phyloP scores from a whole-genome alignment of 768 basidiomycete species.

The Macrolepiota dolichaula region DNA sequence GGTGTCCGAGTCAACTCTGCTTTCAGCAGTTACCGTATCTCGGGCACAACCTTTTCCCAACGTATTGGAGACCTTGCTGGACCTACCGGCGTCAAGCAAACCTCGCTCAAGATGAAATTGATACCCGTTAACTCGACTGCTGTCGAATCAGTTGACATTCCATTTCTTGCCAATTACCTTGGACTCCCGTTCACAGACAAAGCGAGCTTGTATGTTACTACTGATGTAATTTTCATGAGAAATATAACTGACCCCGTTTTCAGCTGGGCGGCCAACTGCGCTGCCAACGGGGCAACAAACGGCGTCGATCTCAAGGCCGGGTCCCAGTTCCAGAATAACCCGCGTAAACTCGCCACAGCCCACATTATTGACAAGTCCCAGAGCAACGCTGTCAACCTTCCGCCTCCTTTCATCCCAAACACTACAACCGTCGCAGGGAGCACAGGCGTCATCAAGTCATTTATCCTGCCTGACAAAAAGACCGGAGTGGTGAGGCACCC shows the following conservation, averaged over 20 bases:
- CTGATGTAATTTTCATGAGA: not conserved
- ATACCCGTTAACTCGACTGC: slow-evolving; percentile 42
- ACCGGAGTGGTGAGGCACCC: slow-evolving; percentile 51
- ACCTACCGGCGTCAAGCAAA: slow-evolving; percentile 42
- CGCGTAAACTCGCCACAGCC: slow-evolving; percentile 28
- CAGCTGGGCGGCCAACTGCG: slow-evolving; percentile 63
- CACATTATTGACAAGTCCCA: slow-evolving; percentile 41
- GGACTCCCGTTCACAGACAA: slow-evolving; percentile 49
- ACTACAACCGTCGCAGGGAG: slow-evolving; percentile 43
- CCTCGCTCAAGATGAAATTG: slow-evolving; percentile 44
- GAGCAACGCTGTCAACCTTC: slow-evolving; percentile 40
- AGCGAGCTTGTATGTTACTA: slow-evolving; percentile 44
- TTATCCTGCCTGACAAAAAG: slow-evolving; percentile 48
- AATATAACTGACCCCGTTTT: slow-evolving; percentile 3
- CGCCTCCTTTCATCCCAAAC: slow-evolving; percentile 44
- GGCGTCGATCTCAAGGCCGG: slow-evolving; percentile 39
- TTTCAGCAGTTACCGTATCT: slow-evolving; percentile 54
- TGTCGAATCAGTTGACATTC: slow-evolving; percentile 47
- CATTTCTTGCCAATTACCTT: slow-evolving; percentile 46
- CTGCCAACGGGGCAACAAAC: slow-evolving; percentile 45
- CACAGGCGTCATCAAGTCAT: slow-evolving; percentile 52
- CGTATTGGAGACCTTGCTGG: slow-evolving; percentile 56
- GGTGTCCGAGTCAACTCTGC: slow-evolving; percentile 62
- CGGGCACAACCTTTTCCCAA: slow-evolving; percentile 48
- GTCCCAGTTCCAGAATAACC: not conserved